Evolutionary conservation across 441 rosid species (phyloP).

Genomic region (Aleurites moluccanus): DNA sequence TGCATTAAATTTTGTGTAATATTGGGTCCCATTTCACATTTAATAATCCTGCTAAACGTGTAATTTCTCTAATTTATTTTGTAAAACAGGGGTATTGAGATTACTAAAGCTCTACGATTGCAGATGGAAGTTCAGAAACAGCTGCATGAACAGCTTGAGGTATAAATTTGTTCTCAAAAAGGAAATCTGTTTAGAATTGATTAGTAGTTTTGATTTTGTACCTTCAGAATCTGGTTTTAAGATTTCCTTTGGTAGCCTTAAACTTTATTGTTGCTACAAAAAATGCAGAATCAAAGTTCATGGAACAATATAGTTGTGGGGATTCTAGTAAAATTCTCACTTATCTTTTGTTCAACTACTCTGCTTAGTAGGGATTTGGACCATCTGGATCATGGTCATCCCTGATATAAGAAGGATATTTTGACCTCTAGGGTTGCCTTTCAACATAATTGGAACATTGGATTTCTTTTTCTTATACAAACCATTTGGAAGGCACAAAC

Average conservation of each 20-base stretch:
- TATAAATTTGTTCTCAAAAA: constrained; percentile 24
- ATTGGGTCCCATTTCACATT: constrained; percentile 13
- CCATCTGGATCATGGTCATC: neutral
- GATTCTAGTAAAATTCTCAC: neutral
- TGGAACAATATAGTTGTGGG: neutral
- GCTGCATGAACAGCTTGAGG: constrained; percentile 96
- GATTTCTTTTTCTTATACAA: neutral
- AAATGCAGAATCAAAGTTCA: neutral
- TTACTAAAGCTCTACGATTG: constrained; percentile 83
- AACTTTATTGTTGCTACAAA: neutral
- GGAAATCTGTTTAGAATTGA: neutral
- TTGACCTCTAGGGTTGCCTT: neutral
- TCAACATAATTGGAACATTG: neutral
- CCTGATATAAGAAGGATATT: neutral
- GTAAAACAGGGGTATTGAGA: constrained; percentile 65
- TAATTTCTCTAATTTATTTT: constrained; percentile 13
- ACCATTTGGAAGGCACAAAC: neutral
- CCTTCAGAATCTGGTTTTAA: neutral
- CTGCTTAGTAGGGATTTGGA: neutral
- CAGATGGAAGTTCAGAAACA: constrained; percentile 98
- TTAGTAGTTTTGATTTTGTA: neutral
- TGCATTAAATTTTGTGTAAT: constrained; percentile 4
- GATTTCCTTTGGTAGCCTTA: neutral
- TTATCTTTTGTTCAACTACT: neutral
- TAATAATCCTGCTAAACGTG: neutral